These are phyloP conservation scores for Candida gigantensis DNA, from an alignment of 1,139 yeast genomes.

Conservation along the genomic window DNA sequence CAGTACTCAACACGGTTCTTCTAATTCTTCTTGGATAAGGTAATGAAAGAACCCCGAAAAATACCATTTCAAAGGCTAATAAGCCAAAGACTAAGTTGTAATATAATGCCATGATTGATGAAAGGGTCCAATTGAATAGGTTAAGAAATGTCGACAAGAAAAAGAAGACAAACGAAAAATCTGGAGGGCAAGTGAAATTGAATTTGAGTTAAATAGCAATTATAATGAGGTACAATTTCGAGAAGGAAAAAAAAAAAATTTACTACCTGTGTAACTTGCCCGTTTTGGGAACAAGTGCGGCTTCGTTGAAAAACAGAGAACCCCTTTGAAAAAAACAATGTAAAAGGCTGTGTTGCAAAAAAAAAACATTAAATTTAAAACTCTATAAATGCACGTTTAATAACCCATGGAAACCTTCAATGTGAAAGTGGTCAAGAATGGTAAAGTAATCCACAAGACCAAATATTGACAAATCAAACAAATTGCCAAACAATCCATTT, in stretches of 20 bases:
- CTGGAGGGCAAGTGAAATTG: not conserved
- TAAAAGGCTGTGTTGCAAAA: no score
- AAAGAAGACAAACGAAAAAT: not conserved
- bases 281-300: not conserved
- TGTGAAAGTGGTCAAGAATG: slow-evolving; percentile 64
- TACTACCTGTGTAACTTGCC: no score
- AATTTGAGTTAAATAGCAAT: not conserved
- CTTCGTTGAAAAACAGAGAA: not conserved
- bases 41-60: slow-evolving; percentile 77
- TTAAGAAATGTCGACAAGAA: not conserved
- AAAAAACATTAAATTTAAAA: not conserved
- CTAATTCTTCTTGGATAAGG: slow-evolving; percentile 83
- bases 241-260: not conserved
- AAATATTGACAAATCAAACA: slow-evolving; percentile 70
- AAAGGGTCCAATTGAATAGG: slow-evolving; percentile 3
- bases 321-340: no score
- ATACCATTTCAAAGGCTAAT: slow-evolving; percentile 74
- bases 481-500: slow-evolving; percentile 82
- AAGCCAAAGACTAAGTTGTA: slow-evolving; percentile 75
- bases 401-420: slow-evolving; percentile 40
- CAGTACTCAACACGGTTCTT: slow-evolving; percentile 61
- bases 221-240: not conserved
- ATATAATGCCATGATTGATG: slow-evolving; percentile 62
- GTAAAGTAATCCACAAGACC: slow-evolving; percentile 59
- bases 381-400: slow-evolving; percentile 4